A percentile compares a stretch with the other conserved stretches of the same genome.
Conservation (phyloP, 2,329 filamentous ascomycete genomes). For the Cordyceps cateniannulata region DNA sequence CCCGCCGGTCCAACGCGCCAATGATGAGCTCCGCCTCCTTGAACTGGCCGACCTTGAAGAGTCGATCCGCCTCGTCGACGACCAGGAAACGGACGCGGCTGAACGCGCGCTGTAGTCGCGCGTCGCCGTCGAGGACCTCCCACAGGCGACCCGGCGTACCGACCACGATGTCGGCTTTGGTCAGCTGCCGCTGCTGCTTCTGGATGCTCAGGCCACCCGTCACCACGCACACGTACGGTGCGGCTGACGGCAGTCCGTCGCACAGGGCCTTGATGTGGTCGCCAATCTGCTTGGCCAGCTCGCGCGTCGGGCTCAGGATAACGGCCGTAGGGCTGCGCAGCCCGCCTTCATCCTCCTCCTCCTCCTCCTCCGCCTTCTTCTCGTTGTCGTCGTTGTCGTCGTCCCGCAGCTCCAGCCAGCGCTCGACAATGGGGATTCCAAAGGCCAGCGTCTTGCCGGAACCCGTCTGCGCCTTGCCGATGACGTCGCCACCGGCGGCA, state of each 20-base stretch:
- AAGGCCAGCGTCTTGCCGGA: conserved; percentile 97
- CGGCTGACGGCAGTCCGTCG: conserved; percentile 44
- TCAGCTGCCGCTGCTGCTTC: conserved; percentile 83
- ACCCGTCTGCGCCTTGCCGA: conserved; percentile 93
- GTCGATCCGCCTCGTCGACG: conserved; percentile 86
- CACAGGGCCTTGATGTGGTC: conserved; percentile 76
- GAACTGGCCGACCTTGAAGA: conserved; percentile 89
- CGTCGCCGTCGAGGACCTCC: conserved; percentile 80
- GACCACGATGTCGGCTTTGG: conserved; percentile 84
- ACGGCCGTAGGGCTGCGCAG: conserved; percentile 59
- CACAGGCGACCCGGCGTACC: conserved; percentile 88
- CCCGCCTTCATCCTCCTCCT: conserved; percentile 60
- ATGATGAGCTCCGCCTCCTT: conserved; percentile 90
- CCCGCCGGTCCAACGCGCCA: conserved; percentile 65
- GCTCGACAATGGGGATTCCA: conserved; percentile 85
- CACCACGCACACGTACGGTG: conserved; percentile 74
- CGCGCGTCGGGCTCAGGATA: conserved; percentile 84
- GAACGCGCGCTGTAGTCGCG: conserved; percentile 62
- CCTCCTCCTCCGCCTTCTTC: conserved; percentile 56
- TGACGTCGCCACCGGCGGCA: conserved; percentile 76
- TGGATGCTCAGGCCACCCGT: conserved; percentile 91
- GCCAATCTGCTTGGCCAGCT: conserved; percentile 86
- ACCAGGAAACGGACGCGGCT: conserved; percentile 75
- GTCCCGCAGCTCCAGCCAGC: conserved; percentile 54
- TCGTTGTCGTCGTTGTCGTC: conserved; percentile 26